Percentiles rank a stretch among this genome's conserved stretches.
phyloP scores from a whole-genome alignment of 2,329 filamentous ascomycete species.

The Fonsecaea monophora region DNA sequence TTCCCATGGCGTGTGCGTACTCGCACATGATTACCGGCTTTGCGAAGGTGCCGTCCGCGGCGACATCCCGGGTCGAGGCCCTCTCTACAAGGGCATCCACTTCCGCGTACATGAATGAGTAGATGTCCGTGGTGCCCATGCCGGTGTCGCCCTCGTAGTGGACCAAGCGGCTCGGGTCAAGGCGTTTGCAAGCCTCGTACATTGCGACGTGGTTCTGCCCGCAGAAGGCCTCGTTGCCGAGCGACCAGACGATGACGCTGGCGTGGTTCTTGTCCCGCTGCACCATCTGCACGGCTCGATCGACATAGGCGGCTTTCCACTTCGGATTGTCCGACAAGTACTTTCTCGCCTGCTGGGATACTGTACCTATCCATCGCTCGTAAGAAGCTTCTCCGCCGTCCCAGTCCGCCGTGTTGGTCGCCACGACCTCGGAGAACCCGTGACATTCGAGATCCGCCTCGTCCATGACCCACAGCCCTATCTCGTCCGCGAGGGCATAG shows the following conservation, averaged over 20 bases:
- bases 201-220: conserved; percentile 72
- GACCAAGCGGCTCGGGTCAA: conserved; percentile 64
- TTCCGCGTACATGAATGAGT: conserved; percentile 70
- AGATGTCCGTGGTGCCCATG: conserved; percentile 70
- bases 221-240: conserved; percentile 77
- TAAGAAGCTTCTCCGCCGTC: conserved; percentile 20
- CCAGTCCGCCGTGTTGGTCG: conserved; percentile 3
- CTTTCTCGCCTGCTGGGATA: conserved; percentile 37
- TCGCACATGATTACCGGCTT: conserved; percentile 56
- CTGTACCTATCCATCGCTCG: conserved; percentile 14
- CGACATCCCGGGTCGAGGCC: conserved; percentile 8
- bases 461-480: conserved; percentile 48
- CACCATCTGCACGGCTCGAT: conserved; percentile 69
- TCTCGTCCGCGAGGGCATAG: conserved; percentile 45
- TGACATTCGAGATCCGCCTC: conserved; percentile 50
- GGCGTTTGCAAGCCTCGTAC: conserved; percentile 66
- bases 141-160: conserved; percentile 72
- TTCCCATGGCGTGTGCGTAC: conserved; percentile 72
- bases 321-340: conserved; percentile 45
- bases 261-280: conserved; percentile 74
- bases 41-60: conserved; percentile 53
- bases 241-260: conserved; percentile 74
- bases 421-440: conserved; percentile 40
- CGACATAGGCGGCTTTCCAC: conserved; percentile 67
- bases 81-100: conserved; percentile 44